Evolutionary conservation across 306 rosid species (phyloP), one percentile per base, ranked within the genome.

Genomic region (Quercus bicolor): DNA sequence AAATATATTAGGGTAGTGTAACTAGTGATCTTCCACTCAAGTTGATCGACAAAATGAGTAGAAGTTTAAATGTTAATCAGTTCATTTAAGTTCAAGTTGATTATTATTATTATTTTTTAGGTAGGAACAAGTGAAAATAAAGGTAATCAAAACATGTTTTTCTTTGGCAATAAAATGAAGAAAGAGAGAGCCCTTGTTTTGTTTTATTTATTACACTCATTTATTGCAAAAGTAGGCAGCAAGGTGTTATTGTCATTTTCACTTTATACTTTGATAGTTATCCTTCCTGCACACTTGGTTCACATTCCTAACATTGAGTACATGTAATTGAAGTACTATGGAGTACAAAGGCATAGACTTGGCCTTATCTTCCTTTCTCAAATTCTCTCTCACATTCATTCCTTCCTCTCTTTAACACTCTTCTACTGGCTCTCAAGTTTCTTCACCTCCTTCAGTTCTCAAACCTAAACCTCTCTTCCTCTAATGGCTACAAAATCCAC

Each of bases 401-500:
- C 12, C 74, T 79, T 60, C 74, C 31, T 75, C 84, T 56, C 12
- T 37, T 73, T 75, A 23, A 7, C 14, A 53, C 19, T 29, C 24
- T 52, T 53, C 48, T 77, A 77, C 81, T 70, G 65, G 56, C 12
- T 8, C 2, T 8, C 12, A 40, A 40, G 45, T 40, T 80, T 81
- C 77, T 62, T 73, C 14, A 10, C 61, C 77, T 57, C 45, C 43
- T 72, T 28, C 73, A 70, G 9, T 24, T 51, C 81, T 43, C 37
- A 13, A 31, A 15, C 69, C 34, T 19, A 43, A 16, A 6, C 66
- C 72, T 59, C 53, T 66, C 66, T 78, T 75, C 75, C 60, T 68
- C 74, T n/a, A 71, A 89, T 89, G 94, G 93, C 83, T 83, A 74
- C 89, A 62, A 80, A 77, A 54, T 71, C 87, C 60, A 19, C 81